phyloP scores from a whole-genome alignment of 331 rosid species.

The Malus hybrid region DNA sequence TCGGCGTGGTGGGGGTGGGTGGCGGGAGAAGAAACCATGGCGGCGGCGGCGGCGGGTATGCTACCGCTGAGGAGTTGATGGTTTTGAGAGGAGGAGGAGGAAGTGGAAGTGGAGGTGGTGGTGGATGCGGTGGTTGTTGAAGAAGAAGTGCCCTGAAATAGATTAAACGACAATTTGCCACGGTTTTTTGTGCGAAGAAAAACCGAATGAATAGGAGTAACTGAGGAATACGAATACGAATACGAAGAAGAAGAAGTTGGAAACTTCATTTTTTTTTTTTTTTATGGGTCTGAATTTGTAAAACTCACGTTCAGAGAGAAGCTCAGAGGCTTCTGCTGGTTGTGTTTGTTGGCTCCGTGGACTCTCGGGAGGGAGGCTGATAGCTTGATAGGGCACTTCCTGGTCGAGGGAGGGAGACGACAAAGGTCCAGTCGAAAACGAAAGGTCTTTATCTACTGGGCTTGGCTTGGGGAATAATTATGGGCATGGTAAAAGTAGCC shows the following conservation, averaged over 20 bases:
- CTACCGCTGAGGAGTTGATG: slow-evolving; percentile 10
- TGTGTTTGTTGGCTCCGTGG: not conserved
- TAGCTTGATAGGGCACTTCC: not conserved
- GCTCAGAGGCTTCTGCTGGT: slow-evolving; percentile 23
- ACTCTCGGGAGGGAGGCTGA: not conserved
- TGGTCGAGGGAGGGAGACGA: not conserved
- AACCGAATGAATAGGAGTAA: slow-evolving; percentile 26
- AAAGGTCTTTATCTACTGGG: not conserved
- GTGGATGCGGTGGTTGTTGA: not conserved
- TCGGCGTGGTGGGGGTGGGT: not conserved
- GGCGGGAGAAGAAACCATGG: slow-evolving; percentile 24
- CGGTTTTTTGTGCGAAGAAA: slow-evolving; percentile 23
- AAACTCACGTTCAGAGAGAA: slow-evolving; percentile 13
- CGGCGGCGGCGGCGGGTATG: slow-evolving; percentile 14
- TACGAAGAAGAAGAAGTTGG: slow-evolving; percentile 14
- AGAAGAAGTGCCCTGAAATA: slow-evolving; percentile 10
- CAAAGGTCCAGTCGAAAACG: not conserved
- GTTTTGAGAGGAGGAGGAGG: slow-evolving; percentile 3
- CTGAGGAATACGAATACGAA: slow-evolving; percentile 36
- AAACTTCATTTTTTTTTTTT: slow-evolving; percentile 42
- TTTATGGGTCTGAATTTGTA: too few relatives aligned
- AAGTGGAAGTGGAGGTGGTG: slow-evolving; percentile 3
- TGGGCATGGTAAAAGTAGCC: not conserved
- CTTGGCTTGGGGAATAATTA: not conserved
- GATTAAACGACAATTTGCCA: slow-evolving; percentile 28